Evolutionary conservation across 164 flowering plant species (phyloP).

Genomic region (Santalum album): DNA sequence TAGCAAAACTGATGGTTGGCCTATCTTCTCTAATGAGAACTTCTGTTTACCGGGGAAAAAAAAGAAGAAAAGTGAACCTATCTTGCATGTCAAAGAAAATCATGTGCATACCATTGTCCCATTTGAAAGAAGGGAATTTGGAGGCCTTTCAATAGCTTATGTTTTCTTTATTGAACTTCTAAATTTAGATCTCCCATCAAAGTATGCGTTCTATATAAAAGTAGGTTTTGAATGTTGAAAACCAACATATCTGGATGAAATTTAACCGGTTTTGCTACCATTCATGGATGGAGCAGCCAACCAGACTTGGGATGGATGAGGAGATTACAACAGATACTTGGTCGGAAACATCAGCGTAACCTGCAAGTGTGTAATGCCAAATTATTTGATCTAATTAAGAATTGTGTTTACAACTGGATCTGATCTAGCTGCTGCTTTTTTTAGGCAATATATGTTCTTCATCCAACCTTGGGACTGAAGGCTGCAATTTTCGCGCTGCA

Average conservation of each 20-base stretch:
- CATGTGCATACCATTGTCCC: no score
- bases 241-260: neutral
- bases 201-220: neutral
- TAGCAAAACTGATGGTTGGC: no score
- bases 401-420: constrained; percentile 1
- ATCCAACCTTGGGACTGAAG: constrained; percentile 84
- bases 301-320: constrained; percentile 97
- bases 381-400: neutral
- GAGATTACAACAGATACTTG: constrained; percentile 91
- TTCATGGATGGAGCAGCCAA: constrained; percentile 43
- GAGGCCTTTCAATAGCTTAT: no score
- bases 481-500: constrained; percentile 71
- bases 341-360: constrained; percentile 89
- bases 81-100: no score
- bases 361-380: constrained; percentile 54
- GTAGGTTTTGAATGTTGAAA: neutral
- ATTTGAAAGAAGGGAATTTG: no score
- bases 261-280: neutral
- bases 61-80: no score
- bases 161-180: no score
- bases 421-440: constrained; percentile 11
- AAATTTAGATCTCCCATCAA: neutral
- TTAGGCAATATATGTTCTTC: constrained; percentile 91
- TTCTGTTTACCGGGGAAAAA: no score
- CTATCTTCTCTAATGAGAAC: no score